Conservation (phyloP, 441 rosid species). For the Arabidopsis lyrata region DNA sequence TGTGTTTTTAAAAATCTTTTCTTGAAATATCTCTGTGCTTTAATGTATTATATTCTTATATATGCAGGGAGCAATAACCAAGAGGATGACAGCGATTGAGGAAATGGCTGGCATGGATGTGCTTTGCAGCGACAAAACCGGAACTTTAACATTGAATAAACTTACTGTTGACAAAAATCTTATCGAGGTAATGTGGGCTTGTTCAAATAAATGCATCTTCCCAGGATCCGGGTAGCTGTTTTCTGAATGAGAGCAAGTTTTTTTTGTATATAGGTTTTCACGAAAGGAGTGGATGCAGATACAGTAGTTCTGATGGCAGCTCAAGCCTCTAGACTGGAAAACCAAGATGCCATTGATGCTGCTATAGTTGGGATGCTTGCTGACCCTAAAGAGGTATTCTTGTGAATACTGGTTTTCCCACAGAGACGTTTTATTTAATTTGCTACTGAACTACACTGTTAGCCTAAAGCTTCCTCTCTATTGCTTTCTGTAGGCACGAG, state of each 20-base stretch:
- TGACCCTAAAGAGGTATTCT: constrained; percentile 91
- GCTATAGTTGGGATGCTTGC: constrained; percentile 96
- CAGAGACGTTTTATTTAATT: neutral
- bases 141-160: constrained; percentile 89
- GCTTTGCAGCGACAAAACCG: constrained; percentile 97
- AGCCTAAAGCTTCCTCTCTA: constrained; percentile 3
- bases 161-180: constrained; percentile 93
- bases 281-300: constrained; percentile 89
- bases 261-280: constrained; percentile 55
- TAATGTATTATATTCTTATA: constrained; percentile 25
- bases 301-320: constrained; percentile 93
- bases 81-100: constrained; percentile 98
- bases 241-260: constrained; percentile 37
- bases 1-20: neutral
- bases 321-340: constrained; percentile 85
- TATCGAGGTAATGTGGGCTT: constrained; percentile 63
- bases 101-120: constrained; percentile 99
- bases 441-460: neutral
- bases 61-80: constrained; percentile 92
- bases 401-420: neutral
- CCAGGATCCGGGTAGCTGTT: neutral
- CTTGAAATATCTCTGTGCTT: constrained; percentile 15
- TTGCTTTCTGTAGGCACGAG: constrained; percentile 72
- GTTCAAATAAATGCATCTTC: constrained; percentile 1
- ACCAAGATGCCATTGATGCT: constrained; percentile 94